Evolutionary conservation across 176 grass and related monocot species (phyloP), one percentile per base, ranked within the genome.

Genomic region (Triticum urartu): DNA sequence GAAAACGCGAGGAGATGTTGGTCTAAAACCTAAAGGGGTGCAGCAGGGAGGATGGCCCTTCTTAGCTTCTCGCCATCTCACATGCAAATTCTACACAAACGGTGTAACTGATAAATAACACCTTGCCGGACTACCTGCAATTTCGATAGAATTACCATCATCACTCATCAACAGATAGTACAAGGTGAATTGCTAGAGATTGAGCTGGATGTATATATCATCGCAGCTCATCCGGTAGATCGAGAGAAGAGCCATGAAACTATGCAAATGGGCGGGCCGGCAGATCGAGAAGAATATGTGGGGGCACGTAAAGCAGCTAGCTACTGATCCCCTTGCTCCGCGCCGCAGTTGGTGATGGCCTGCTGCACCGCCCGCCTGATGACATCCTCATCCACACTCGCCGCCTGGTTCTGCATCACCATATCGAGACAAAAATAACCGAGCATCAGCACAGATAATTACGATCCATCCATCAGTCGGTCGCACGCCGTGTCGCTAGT

Each of bases 301-400:
- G 5, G 39, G 52, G 14, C 26, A 20, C 70, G 4, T 36, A 20
- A 20, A 22, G 33, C 7, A 62, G 9, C 78, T 80, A n/a, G 64
- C 82, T 83, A 74, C 20, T 75, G 72, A 32, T 75, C 68, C 36
- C 67, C 61, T 43, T 74, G 58, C 6, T 47, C 26, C 64, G 68
- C 89, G 1, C 73, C 85, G 79, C 90, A 92, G 36, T 76, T 91
- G 11, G 72, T 90, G 72, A 94, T 83, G 52, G 92, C 94, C 80
- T 88, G 94, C 38, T 94, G 36, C n/a, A 99, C 97, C 15, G 97
- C 92, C 86, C 92, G 87, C 72, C 92, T 94, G 32, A 99, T 87
- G 30, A 87, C 89, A 64, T 89, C 83, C 13, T 86, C 85, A 59
- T 99, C 89, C 42, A 98, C 45, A 45, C 65, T 88, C 38, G 69